Evolutionary conservation across 805 yeast genomes (phyloP), one percentile per base, ranked within the genome.

Genomic region (Wickerhamiella kurtzmanii): DNA sequence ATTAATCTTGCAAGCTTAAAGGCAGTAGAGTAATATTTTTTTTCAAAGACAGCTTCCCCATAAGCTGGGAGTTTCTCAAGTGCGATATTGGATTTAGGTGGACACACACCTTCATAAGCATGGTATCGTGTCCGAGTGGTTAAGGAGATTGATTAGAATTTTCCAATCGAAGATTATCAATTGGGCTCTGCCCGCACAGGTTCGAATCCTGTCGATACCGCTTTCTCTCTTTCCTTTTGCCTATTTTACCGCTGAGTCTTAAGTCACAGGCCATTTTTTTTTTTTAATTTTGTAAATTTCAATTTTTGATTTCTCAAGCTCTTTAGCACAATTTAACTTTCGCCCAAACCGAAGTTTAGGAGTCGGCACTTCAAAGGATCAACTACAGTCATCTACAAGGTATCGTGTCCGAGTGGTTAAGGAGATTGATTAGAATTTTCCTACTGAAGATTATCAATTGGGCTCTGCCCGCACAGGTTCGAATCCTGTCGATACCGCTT

Each of bases 161-260:
- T 54, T 52, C 56, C 54, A 51, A 54, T 51, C 54, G 52, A 51
- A 51, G 46, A 54, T 54, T 51, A 44, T 54, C 54, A 54, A 25
- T 25, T 25, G 32, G 32, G 32, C 32, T 25, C 32, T 25, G 32
- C 32, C 32, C 32, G 32, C 32, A 54, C 52, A 54, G 56, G 56
- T 52, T 52, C 56, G 56, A 52, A 52, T 52, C 56, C 56, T 54
- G 52, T 50, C 56, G 52, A 51, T 54, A 54, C 51, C 56, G 51
- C 54, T 50, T 48, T 47, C 15, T 44, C 45, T 50, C 21, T 39
- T 22, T 16, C 17, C 43, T 19, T 40, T 21, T 15, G 37, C n/a
- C 6, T 25, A 25, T 6, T 11, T 25, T 25, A n/a, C n/a, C n/a
- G n/a, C n/a, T n/a, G n/a, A n/a, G n/a, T n/a, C n/a, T n/a, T n/a